phyloP scores from a whole-genome alignment of 2,329 filamentous ascomycete genomes.

The Penicillium crustosum region DNA sequence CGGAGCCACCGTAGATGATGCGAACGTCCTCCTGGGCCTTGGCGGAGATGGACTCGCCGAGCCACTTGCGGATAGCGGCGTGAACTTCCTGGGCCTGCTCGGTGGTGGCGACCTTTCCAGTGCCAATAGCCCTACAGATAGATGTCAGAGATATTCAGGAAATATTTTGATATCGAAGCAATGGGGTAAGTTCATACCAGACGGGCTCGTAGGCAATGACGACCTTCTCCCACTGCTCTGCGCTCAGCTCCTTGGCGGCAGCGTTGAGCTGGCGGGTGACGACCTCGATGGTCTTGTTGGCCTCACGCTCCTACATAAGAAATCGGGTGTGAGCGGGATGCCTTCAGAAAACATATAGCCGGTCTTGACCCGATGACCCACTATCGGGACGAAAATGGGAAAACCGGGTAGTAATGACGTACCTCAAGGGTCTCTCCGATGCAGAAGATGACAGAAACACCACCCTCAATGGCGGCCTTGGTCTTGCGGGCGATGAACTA shows the following conservation, averaged over 20 bases:
- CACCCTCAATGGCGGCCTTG: constrained; percentile 85
- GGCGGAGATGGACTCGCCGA: constrained; percentile 70
- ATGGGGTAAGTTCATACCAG: constrained; percentile 63
- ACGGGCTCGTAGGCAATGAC: constrained; percentile 99
- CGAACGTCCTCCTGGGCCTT: constrained; percentile 82
- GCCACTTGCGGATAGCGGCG: constrained; percentile 86
- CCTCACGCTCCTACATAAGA: constrained; percentile 68
- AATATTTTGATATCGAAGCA: neutral
- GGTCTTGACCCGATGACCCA: constrained; percentile 20
- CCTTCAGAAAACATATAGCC: constrained; percentile 12
- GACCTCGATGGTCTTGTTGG: constrained; percentile 73
- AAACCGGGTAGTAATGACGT: constrained; percentile 26
- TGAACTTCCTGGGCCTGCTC: constrained; percentile 93
- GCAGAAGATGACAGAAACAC: constrained; percentile 91
- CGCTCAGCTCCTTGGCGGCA: constrained; percentile 63
- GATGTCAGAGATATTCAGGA: constrained; percentile 6
- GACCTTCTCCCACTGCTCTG: constrained; percentile 87
- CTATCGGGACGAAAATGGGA: constrained; percentile 20
- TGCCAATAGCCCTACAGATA: constrained; percentile 65
- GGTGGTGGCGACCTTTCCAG: constrained; percentile 86
- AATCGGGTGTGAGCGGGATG: constrained; percentile 29
- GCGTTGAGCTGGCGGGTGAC: constrained; percentile 77
- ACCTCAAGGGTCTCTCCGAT: constrained; percentile 88
- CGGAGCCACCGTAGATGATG: constrained; percentile 94
- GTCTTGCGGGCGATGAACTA: constrained; percentile 86